Conservation (phyloP, 305 asterid genomes). For the Fraxinus platypoda region DNA sequence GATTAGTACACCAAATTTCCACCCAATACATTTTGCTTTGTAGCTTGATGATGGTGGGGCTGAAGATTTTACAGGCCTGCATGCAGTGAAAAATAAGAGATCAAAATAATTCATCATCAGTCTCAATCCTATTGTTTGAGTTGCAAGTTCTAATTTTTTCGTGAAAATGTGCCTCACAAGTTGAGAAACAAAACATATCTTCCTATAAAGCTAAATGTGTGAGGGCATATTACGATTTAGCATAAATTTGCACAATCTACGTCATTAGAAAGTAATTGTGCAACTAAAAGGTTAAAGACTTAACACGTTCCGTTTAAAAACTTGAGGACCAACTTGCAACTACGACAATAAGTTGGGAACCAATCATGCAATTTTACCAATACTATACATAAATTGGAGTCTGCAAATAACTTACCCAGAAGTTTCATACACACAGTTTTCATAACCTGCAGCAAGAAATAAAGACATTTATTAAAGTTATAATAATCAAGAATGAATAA, state of each 20-base stretch:
- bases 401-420: constrained; percentile 33
- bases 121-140: not conserved
- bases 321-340: not conserved
- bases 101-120: not conserved
- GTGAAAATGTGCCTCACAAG: not conserved
- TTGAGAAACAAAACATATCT: not conserved
- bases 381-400: not conserved
- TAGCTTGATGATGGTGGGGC: constrained; percentile 25
- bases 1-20: constrained; percentile 29
- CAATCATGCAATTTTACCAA: not conserved
- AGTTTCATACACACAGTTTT: constrained; percentile 37
- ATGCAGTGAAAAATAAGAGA: not conserved
- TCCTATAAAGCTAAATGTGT: not conserved
- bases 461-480: not conserved
- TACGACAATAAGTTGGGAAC: not conserved
- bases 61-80: constrained; percentile 38
- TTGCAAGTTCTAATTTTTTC: not conserved
- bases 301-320: not conserved
- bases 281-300: not conserved
- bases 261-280: not conserved
- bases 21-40: constrained; percentile 26
- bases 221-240: not conserved
- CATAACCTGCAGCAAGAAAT: constrained; percentile 41
- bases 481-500: not conserved
- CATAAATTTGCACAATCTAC: not conserved